These are phyloP conservation scores for Aspergillus texensis DNA, from an alignment of 2,329 filamentous ascomycete species.

Conservation along the genomic window DNA sequence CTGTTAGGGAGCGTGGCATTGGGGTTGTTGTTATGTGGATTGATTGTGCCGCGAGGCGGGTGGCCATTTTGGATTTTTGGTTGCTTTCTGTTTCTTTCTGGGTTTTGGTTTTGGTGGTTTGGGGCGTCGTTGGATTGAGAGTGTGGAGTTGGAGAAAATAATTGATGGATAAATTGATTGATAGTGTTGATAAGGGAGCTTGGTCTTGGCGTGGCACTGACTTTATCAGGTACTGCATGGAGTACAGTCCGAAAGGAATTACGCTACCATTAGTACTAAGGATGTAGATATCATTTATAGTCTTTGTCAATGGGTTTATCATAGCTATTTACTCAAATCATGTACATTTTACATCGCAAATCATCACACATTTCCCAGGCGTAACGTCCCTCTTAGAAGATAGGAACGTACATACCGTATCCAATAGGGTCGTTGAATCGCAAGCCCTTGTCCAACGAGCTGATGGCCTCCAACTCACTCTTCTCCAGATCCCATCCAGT, in stretches of 20 bases:
- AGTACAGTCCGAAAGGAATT: too few relatives aligned
- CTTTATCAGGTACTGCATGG: too few relatives aligned
- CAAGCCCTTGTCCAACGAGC: conserved; percentile 64
- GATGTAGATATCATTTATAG: too few relatives aligned
- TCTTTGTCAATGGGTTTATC: neutral
- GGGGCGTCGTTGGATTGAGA: conserved; percentile 10
- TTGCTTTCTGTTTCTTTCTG: neutral
- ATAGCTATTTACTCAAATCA: neutral
- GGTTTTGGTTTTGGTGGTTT: neutral
- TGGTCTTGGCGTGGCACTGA: neutral
- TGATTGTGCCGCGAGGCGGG: conserved; percentile 25
- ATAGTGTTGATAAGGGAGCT: too few relatives aligned
- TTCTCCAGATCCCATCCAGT: conserved; percentile 66
- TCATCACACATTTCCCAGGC: neutral
- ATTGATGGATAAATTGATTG: too few relatives aligned
- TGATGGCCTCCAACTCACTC: conserved; percentile 69
- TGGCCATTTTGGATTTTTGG: conserved; percentile 17
- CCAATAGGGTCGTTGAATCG: conserved; percentile 78
- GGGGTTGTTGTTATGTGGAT: conserved; percentile 37
- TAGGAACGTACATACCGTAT: conserved; percentile 54
- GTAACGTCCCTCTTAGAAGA: conserved; percentile 48
- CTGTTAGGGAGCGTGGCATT: conserved; percentile 30
- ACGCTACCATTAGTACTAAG: too few relatives aligned
- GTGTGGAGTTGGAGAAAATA: neutral
- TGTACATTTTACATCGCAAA: neutral